phyloP scores from a whole-genome alignment of 2,329 filamentous ascomycete species.

The Arthrobotrys iridis region DNA sequence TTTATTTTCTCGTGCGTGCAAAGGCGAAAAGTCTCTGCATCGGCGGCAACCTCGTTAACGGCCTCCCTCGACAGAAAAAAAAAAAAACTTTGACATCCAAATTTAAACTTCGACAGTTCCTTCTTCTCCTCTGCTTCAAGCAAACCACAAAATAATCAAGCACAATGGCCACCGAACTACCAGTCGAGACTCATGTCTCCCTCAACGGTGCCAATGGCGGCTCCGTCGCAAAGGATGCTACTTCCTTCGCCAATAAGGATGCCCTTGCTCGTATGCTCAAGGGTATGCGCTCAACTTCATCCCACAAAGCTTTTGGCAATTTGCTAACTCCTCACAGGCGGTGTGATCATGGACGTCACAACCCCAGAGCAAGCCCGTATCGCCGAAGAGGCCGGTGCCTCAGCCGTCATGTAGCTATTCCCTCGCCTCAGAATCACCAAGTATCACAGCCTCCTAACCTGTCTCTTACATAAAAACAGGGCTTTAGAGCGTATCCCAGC shows the following conservation, averaged over 20 bases:
- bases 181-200: slow-evolving; percentile 31
- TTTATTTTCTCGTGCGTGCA: neutral
- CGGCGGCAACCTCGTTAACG: neutral
- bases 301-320: neutral
- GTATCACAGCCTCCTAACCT: neutral
- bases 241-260: slow-evolving; percentile 85
- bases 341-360: slow-evolving; percentile 99
- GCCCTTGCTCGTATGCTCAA: slow-evolving; percentile 98
- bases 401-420: slow-evolving; percentile 80
- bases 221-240: slow-evolving; percentile 63
- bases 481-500: slow-evolving; percentile 96
- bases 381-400: slow-evolving; percentile 94
- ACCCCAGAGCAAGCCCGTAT: slow-evolving; percentile 94
- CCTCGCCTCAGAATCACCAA: neutral
- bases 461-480: neutral
- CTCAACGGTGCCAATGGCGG: slow-evolving; percentile 53
- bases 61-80: neutral
- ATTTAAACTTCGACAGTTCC: neutral
- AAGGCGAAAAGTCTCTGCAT: neutral
- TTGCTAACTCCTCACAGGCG: slow-evolving; percentile 61
- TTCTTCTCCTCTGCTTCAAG: neutral
- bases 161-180: slow-evolving; percentile 48
- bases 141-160: neutral
- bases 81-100: slow-evolving; percentile 1
- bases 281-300: slow-evolving; percentile 64